Evolutionary conservation across 768 basidiomycete genomes (phyloP).

Genomic region (Guyanaporus albipodus): DNA sequence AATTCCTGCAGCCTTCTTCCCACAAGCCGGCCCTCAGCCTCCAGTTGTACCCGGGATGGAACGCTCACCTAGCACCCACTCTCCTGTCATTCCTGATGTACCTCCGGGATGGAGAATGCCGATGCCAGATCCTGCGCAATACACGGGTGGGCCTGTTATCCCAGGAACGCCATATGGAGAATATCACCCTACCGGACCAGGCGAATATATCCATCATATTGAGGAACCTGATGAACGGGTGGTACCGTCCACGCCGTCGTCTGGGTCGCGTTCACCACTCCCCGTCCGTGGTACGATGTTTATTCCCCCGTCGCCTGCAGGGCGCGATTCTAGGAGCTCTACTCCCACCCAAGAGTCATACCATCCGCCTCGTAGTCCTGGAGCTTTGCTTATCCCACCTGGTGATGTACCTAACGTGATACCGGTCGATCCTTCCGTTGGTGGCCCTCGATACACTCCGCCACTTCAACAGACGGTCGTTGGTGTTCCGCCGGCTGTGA

Average conservation of each 20-base stretch:
- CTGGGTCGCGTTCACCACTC: constrained; percentile 13
- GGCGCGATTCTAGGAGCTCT: constrained; percentile 18
- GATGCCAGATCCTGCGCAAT: constrained; percentile 24
- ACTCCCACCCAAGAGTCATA: constrained; percentile 26
- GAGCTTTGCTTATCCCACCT: constrained; percentile 8
- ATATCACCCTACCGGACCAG: constrained; percentile 3
- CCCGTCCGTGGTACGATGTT: constrained; percentile 15
- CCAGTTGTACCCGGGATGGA: constrained; percentile 24
- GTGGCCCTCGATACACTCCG: constrained; percentile 1
- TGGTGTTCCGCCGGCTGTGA: constrained; percentile 8
- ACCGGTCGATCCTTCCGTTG: constrained; percentile 11
- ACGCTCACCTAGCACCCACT: constrained; percentile 1
- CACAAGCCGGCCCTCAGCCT: constrained; percentile 7
- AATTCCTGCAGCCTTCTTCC: constrained; percentile 24
- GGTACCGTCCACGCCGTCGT: constrained; percentile 23
- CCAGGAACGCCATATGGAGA: constrained; percentile 25
- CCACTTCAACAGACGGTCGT: constrained; percentile 13
- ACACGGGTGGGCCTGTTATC: constrained; percentile 31
- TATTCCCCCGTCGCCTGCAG: constrained; percentile 13
- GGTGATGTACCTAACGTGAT: constrained; percentile 16
- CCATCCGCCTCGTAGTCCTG: constrained; percentile 14
- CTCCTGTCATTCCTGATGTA: constrained; percentile 27
- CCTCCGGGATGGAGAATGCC: constrained; percentile 10
- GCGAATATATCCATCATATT: constrained; percentile 3
- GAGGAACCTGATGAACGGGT: constrained; percentile 16